A percentile compares a stretch with the other conserved stretches of the same genome.
Evolutionary conservation across 495 filamentous ascomycete species (phyloP).

Genomic region (Eremomyces bilateralis): DNA sequence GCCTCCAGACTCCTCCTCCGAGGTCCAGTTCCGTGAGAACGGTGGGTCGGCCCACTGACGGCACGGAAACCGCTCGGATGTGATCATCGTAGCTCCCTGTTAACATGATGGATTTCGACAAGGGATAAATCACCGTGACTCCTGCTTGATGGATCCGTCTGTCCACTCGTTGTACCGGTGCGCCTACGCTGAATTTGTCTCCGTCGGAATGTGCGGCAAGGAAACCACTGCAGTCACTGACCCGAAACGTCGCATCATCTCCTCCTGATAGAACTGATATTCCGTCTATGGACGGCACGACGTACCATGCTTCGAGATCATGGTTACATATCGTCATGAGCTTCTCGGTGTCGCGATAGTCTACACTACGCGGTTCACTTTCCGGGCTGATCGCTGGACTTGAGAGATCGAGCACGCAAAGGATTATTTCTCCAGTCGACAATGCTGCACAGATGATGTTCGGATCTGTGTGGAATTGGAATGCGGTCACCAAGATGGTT

Average conservation of each 20-base stretch:
- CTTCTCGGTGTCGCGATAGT: not conserved
- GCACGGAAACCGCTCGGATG: conserved; percentile 36
- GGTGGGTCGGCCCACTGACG: conserved; percentile 12
- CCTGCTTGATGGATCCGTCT: conserved; percentile 49
- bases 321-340: conserved; percentile 13
- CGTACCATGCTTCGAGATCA: conserved; percentile 44
- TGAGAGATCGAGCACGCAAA: too few relatives aligned
- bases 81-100: conserved; percentile 89
- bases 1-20: conserved; percentile 78
- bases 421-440: too few relatives aligned
- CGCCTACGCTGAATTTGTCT: not conserved
- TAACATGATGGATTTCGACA: conserved; percentile 34
- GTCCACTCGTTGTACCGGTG: conserved; percentile 19
- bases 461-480: too few relatives aligned
- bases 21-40: conserved; percentile 42
- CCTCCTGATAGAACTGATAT: conserved; percentile 38
- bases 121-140: conserved; percentile 67
- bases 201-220: not conserved
- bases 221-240: not conserved
- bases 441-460: too few relatives aligned
- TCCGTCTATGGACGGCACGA: conserved; percentile 25
- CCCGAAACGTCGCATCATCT: conserved; percentile 30
- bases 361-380: too few relatives aligned
- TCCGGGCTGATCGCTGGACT: too few relatives aligned
- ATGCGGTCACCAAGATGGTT: too few relatives aligned